phyloP scores from a whole-genome alignment of 1,284 basidiomycete genomes.

The Schizophyllum commune region DNA sequence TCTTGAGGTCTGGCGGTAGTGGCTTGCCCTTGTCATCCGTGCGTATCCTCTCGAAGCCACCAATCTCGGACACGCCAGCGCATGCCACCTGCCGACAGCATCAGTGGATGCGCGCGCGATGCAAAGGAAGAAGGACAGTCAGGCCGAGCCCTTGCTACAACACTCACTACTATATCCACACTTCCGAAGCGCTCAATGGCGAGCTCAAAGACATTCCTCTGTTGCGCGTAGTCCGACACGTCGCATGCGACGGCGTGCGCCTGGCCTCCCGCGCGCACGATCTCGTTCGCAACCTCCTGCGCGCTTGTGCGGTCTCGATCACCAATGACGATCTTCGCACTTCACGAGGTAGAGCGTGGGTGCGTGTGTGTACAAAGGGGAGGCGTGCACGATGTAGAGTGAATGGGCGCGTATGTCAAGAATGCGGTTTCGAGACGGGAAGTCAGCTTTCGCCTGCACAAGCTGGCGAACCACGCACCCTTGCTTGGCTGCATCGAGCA shows the following conservation, averaged over 20 bases:
- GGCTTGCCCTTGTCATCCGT: slow-evolving; percentile 28
- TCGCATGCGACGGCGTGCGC: slow-evolving; percentile 39
- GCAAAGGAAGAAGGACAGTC: background rate
- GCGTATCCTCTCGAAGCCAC: background rate
- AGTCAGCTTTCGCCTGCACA: background rate
- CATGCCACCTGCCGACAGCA: background rate
- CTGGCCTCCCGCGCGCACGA: slow-evolving; percentile 34
- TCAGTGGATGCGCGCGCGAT: background rate
- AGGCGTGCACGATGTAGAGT: too few species aligned
- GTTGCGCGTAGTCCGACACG: slow-evolving; percentile 49
- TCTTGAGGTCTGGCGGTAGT: slow-evolving; percentile 35
- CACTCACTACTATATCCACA: slow-evolving; percentile 45
- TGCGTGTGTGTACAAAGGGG: too few species aligned
- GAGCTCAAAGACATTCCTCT: slow-evolving; percentile 44
- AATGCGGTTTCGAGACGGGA: slow-evolving; percentile 3
- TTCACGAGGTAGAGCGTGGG: too few species aligned
- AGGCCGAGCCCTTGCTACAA: too few species aligned
- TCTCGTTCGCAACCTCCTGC: slow-evolving; percentile 32
- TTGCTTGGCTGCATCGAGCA: slow-evolving; percentile 34
- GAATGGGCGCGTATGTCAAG: background rate
- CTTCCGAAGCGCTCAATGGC: slow-evolving; percentile 36
- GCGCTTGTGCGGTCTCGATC: slow-evolving; percentile 37
- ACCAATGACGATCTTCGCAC: slow-evolving; percentile 50
- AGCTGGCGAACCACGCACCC: slow-evolving; percentile 30
- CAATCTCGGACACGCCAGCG: background rate